Evolutionary conservation across 805 yeast genomes (phyloP).

Genomic region (Lipomyces kockii): DNA sequence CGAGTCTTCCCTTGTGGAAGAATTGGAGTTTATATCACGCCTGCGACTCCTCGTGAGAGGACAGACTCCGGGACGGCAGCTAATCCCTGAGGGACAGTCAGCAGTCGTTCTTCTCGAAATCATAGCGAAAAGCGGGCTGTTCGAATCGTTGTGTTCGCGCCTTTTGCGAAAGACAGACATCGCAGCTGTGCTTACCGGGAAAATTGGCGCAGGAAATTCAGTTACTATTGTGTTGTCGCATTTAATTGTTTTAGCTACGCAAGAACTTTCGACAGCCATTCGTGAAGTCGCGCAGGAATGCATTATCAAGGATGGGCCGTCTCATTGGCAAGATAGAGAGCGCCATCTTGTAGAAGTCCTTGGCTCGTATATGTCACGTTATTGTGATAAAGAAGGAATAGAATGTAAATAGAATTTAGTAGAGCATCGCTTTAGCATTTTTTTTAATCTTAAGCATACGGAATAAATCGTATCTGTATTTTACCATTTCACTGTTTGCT

Average conservation of each 20-base stretch:
- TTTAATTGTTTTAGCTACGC: background rate
- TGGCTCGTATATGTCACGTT: background rate
- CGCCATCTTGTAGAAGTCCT: background rate
- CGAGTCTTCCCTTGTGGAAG: background rate
- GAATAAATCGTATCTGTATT: no score
- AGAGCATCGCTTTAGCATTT: no score
- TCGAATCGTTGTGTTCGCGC: conserved; percentile 2
- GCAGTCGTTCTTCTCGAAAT: background rate
- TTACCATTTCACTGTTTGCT: no score
- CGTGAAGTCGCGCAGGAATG: background rate
- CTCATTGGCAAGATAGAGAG: background rate
- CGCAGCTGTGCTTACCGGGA: background rate
- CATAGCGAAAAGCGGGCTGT: background rate
- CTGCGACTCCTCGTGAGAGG: background rate
- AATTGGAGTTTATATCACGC: background rate
- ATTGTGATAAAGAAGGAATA: no score
- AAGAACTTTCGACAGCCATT: background rate
- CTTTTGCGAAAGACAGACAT: background rate
- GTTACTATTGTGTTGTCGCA: no score
- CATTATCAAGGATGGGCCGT: background rate
- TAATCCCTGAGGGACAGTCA: background rate
- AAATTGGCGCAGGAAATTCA: background rate
- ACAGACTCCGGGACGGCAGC: background rate
- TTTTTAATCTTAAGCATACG: no score
- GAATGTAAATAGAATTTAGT: no score